Base-by-base conservation (phyloP, 805 yeast genomes). In the Scheffersomyces stipitis region DNA sequence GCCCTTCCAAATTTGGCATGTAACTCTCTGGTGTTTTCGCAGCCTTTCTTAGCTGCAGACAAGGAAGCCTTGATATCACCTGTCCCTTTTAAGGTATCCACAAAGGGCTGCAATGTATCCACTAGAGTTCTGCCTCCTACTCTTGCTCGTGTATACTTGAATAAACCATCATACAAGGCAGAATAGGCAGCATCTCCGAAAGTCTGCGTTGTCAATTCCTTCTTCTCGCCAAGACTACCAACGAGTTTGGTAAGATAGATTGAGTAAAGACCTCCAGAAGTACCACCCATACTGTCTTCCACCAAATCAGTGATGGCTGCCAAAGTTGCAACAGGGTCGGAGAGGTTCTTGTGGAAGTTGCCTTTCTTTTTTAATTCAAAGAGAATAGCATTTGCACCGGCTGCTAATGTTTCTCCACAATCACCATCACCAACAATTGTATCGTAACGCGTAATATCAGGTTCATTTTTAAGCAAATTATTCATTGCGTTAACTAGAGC, bases 381-480 rank as follows among this genome's bases (percentile, higher is more conserved):
- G 30, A 79, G 60, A 29, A 90, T 75, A 1, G 86, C 89, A 37
- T 81, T 73, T 18, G 89, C 93, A 27, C 97, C 98, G 16, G 78
- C 74, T 10, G 81, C 86, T 42, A 90, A 66, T 1, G 97, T 90
- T 51, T 87, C 93, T 28, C 98, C 98, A 64, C 97, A 90, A 58
- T 90, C 98, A 50, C 98, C 98, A 59, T 90, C 98, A 40, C 98
- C 98, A 1, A 91, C 96, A 47, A 80, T 72, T 2, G 95, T 84
- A 53, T 90, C 98, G 48, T 85, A 81, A 37, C 78, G 74, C 1
- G 97, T 90, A 52, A 90, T 83, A 50, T 78, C 76, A 2, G 96
- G 93, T 60, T 90, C 97, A 33, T 50, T 45, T 29, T 57, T 45
- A 5, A 62, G 53, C 30, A 69, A 46, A 8, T 44, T 44, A 5